These are phyloP conservation scores for Entophlyctis luteolus DNA, from an alignment of 192 early-diverging fungal species.

Conservation along the genomic window DNA sequence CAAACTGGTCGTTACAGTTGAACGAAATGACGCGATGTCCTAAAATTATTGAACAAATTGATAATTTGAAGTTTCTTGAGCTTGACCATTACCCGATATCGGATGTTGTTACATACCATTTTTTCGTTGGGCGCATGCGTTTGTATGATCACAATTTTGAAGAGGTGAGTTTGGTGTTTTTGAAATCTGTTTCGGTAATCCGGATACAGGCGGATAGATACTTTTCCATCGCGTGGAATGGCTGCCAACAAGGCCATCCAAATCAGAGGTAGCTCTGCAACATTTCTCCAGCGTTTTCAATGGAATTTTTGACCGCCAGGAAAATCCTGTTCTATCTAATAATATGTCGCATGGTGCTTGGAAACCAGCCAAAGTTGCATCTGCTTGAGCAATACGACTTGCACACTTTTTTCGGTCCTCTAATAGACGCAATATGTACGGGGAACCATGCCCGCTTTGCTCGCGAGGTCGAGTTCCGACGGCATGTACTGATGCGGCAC, in stretches of 20 bases:
- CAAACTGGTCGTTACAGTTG: background rate
- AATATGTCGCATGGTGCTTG: conserved; percentile 6
- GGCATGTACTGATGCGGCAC: background rate
- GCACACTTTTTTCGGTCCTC: background rate
- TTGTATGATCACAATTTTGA: conserved; percentile 17
- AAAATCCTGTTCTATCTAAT: conserved; percentile 16
- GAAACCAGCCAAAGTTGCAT: background rate
- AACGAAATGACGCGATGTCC: conserved; percentile 23
- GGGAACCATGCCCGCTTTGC: conserved; percentile 13
- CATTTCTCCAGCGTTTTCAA: background rate
- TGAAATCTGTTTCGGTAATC: background rate
- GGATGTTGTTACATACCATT: conserved; percentile 14
- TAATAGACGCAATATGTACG: background rate
- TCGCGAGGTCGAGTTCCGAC: background rate
- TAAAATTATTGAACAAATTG: conserved; percentile 28
- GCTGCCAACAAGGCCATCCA: background rate
- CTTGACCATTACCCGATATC: background rate
- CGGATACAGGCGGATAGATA: conserved; percentile 2
- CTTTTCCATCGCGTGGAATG: conserved; percentile 7
- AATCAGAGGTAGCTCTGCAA: background rate
- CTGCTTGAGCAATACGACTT: conserved; percentile 8
- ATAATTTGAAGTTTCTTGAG: background rate
- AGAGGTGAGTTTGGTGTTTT: background rate
- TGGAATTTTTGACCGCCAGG: background rate
- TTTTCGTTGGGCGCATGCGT: conserved; percentile 3